Evolutionary conservation across 495 filamentous ascomycete species (phyloP).

Genomic region (Penicillium chermesinum): DNA sequence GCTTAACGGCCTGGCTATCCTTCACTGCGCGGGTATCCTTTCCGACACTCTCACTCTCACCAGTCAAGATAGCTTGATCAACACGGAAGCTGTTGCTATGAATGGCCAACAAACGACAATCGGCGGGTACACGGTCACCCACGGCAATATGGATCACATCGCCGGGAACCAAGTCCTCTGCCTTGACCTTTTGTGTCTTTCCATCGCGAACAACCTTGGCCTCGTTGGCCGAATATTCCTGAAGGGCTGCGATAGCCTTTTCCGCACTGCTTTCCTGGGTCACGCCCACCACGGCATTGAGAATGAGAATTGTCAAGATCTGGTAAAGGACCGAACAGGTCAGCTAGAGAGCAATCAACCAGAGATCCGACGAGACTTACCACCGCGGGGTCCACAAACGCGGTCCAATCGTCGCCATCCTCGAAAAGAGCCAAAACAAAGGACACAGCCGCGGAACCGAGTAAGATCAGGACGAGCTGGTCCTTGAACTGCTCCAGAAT

Average conservation of each 20-base stretch:
- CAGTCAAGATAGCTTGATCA: constrained; percentile 96
- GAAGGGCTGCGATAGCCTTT: constrained; percentile 95
- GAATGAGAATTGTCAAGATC: constrained; percentile 95
- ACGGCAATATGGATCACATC: constrained; percentile 87
- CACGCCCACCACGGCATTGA: constrained; percentile 96
- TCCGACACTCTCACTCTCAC: constrained; percentile 94
- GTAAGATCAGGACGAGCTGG: constrained; percentile 91
- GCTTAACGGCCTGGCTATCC: constrained; percentile 85
- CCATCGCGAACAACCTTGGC: constrained; percentile 87
- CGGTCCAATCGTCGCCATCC: constrained; percentile 87
- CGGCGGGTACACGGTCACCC: constrained; percentile 93
- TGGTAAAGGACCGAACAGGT: constrained; percentile 26
- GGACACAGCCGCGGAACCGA: constrained; percentile 90
- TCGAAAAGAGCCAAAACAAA: constrained; percentile 94
- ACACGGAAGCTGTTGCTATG: constrained; percentile 95
- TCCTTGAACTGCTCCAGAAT: constrained; percentile 99
- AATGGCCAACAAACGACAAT: constrained; percentile 85
- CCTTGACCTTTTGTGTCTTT: constrained; percentile 69
- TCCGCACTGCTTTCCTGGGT: constrained; percentile 98
- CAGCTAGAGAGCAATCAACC: constrained; percentile 1
- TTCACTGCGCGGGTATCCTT: constrained; percentile 68
- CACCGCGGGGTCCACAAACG: constrained; percentile 96
- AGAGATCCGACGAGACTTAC: constrained; percentile 45
- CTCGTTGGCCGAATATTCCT: constrained; percentile 98
- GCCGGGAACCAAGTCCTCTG: constrained; percentile 93